Evolutionary conservation across 768 basidiomycete genomes (phyloP), one percentile per base, ranked within the genome.

Genomic region (Naganishia kalamii): DNA sequence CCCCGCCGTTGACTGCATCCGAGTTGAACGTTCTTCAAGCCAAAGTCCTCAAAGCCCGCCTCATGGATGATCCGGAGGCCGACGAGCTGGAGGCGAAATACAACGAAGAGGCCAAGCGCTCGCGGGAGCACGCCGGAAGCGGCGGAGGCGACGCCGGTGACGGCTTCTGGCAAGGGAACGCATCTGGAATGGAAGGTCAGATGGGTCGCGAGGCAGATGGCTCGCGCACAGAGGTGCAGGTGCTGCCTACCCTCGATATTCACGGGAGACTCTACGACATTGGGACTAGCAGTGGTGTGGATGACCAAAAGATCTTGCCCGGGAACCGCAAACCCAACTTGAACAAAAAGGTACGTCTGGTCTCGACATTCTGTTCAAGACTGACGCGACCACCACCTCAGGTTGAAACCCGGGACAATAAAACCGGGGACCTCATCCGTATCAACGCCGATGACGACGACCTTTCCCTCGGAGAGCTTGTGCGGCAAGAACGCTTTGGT

Each of bases 1-100:
- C 69, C 29, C 78, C 80, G 7, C 68, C 74, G 11, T 65, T 81
- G 52, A 72, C 77, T 0, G 70, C 76, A 19, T 74, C 72, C 15
- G 89, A 88, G 17, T 80, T 98, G 49, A 98, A 99, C 77, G 88
- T 86, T 73, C 79, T 99, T 1, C 94, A 99, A 77, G 94, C 94
- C 3, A 87, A 87, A 70, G 92, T 96, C 1, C 80, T 99, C 10
- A 86, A 90, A 37, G 93, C 96, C 4, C 93, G 88, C 75, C 82
- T 99, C 33, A 88, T 89, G 83, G 86, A 84, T 33, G 82, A 85
- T n/a, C 82, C 88, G 1, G 84, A 91, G 71, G 89, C 92, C 8
- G 84, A 83, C 23, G 80, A 82, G 47, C 80, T 99, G 44, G 91
- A 99, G 79, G 81, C 82, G 61, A 87, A 94, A 78, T 99, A 97